Evolutionary conservation across 1,139 yeast species (phyloP).

Genomic region (Taphrina sp.): DNA sequence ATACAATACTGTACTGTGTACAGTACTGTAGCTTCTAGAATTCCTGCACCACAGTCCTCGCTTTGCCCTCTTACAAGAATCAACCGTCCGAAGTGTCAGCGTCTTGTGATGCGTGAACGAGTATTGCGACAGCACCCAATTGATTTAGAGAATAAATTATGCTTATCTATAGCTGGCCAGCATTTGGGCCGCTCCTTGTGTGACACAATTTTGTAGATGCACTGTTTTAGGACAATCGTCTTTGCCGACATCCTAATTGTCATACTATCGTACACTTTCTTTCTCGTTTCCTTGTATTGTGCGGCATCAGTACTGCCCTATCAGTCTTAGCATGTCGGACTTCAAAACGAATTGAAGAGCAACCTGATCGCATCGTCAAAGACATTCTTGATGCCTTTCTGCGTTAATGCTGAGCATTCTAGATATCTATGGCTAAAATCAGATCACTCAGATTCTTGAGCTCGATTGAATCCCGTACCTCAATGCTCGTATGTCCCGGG

Average conservation of each 20-base stretch:
- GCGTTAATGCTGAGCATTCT: conserved; percentile 94
- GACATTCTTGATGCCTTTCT: conserved; percentile 65
- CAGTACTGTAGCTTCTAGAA: background rate
- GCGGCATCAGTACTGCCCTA: conserved; percentile 30
- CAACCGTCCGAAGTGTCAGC: background rate
- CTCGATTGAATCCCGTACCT: conserved; percentile 42
- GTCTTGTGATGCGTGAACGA: background rate
- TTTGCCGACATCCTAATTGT: conserved; percentile 19
- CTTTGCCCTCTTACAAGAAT: background rate
- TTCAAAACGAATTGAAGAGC: conserved; percentile 44
- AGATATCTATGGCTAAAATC: conserved; percentile 48
- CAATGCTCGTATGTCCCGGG: conserved; percentile 70
- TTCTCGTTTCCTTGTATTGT: conserved; percentile 42
- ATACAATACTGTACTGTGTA: background rate
- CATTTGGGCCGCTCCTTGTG: background rate
- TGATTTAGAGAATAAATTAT: background rate
- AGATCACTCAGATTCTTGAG: background rate
- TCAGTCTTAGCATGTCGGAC: background rate
- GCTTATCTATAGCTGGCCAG: background rate
- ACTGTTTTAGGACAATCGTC: no score
- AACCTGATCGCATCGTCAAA: conserved; percentile 77
- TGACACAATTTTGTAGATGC: background rate
- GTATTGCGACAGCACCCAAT: background rate
- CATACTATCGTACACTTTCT: conserved; percentile 45
- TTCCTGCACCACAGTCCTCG: background rate